A percentile compares a stretch with the other conserved stretches of the same genome.
These are phyloP conservation scores for Calendula officinalis DNA, from an alignment of 129 eudicot genomes.

Conservation along the genomic window DNA sequence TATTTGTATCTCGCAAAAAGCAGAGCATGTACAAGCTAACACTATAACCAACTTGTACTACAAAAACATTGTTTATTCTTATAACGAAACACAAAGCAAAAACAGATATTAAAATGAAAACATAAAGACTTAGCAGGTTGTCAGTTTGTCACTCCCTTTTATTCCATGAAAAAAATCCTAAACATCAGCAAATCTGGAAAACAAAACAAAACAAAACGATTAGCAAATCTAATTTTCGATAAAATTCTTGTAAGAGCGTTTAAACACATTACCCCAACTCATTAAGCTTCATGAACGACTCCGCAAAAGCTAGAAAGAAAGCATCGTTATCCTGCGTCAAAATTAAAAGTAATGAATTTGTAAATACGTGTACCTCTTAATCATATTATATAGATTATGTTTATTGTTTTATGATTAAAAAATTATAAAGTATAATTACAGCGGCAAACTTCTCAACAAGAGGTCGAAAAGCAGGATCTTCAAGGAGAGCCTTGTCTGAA, in stretches of 20 bases:
- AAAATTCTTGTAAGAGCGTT: neutral
- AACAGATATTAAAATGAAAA: neutral
- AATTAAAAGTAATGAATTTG: neutral
- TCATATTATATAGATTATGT: neutral
- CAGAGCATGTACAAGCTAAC: neutral
- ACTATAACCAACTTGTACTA: neutral
- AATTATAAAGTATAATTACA: slow-evolving; percentile 24
- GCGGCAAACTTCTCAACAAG: slow-evolving; percentile 91
- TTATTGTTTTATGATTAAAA: neutral
- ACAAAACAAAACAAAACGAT: neutral
- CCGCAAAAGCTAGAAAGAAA: slow-evolving; percentile 88
- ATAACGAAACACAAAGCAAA: neutral
- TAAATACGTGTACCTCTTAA: neutral
- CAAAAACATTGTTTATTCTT: neutral
- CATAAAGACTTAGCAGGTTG: neutral
- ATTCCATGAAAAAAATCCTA: slow-evolving; percentile 1
- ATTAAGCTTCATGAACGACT: slow-evolving; percentile 78
- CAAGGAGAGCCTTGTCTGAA: slow-evolving; percentile 82
- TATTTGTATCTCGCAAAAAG: neutral
- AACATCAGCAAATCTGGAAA: slow-evolving; percentile 68
- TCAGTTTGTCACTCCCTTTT: slow-evolving; percentile 6
- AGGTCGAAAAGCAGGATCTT: slow-evolving; percentile 71
- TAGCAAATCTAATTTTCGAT: neutral
- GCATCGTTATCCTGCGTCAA: slow-evolving; percentile 73
- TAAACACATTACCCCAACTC: slow-evolving; percentile 69